A percentile compares a stretch with the other conserved stretches of the same genome.
Evolutionary conservation across 2,329 filamentous ascomycete genomes (phyloP).

Genomic region (Paecilomyces sp.): DNA sequence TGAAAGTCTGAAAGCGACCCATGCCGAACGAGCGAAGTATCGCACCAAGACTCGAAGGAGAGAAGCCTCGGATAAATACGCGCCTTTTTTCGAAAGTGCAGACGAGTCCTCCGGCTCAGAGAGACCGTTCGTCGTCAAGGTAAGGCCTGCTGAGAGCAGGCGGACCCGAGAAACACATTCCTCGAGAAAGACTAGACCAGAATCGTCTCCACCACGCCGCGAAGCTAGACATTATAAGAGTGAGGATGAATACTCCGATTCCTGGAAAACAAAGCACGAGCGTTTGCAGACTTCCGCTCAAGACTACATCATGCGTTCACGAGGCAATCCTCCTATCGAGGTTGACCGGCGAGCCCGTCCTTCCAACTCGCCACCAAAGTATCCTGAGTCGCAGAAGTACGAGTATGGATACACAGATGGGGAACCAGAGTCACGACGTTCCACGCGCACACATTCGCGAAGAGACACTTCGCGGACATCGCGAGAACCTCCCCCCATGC

Average conservation of each 20-base stretch:
- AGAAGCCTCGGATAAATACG: conserved; percentile 33
- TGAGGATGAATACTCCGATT: conserved; percentile 18
- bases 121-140: conserved; percentile 13
- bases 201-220: conserved; percentile 13
- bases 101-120: conserved; percentile 30
- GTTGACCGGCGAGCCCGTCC: conserved; percentile 17
- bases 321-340: conserved; percentile 14
- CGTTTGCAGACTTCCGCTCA: conserved; percentile 21
- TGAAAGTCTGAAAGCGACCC: conserved; percentile 22
- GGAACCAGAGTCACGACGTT: conserved; percentile 25
- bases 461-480: conserved; percentile 18
- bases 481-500: conserved; percentile 30
- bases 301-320: conserved; percentile 33
- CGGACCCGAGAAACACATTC: conserved; percentile 13
- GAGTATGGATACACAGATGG: conserved; percentile 17
- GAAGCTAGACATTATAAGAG: conserved; percentile 14
- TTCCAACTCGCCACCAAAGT: conserved; percentile 25
- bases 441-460: conserved; percentile 19
- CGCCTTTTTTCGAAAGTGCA: conserved; percentile 15
- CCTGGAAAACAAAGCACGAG: conserved; percentile 25
- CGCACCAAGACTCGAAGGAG: conserved; percentile 37
- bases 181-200: conserved; percentile 7
- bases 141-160: conserved; percentile 12
- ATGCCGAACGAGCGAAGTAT: conserved; percentile 29
- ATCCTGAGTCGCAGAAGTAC: conserved; percentile 3